A percentile compares a stretch with the other conserved stretches of the same genome.
These are phyloP conservation scores for Apodospora peruviana DNA, from an alignment of 495 filamentous ascomycete species.

Conservation along the genomic window DNA sequence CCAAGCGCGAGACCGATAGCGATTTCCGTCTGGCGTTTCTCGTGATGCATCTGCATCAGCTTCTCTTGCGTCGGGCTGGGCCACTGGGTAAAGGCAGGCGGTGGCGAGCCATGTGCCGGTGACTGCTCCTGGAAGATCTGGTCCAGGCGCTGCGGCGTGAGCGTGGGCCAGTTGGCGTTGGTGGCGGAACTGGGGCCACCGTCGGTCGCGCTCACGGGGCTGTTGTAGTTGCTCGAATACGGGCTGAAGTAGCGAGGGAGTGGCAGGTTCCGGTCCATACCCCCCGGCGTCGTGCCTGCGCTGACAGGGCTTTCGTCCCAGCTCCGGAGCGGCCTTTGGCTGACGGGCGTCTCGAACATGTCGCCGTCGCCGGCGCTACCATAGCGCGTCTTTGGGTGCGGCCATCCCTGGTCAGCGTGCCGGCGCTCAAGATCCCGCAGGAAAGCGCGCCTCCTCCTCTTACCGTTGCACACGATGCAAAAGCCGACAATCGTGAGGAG, in stretches of 20 bases:
- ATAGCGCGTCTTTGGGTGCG: constrained; percentile 24
- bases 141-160: constrained; percentile 15
- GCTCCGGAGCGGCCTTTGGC: constrained; percentile 39
- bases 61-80: constrained; percentile 24
- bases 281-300: constrained; percentile 25
- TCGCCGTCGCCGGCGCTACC: constrained; percentile 20
- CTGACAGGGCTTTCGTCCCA: constrained; percentile 44
- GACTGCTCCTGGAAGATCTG: constrained; percentile 15
- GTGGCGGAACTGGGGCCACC: constrained; percentile 22
- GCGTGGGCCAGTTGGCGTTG: constrained; percentile 19
- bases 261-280: constrained; percentile 6
- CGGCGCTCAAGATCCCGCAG: constrained; percentile 31
- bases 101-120: constrained; percentile 10
- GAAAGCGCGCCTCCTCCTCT: constrained; percentile 39
- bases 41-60: constrained; percentile 18
- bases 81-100: constrained; percentile 26
- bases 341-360: constrained; percentile 44
- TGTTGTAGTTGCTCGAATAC: constrained; percentile 41
- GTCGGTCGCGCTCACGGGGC: constrained; percentile 37
- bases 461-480: constrained; percentile 44
- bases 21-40: constrained; percentile 20
- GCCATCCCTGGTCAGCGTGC: constrained; percentile 33
- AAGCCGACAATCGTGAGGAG: constrained; percentile 37
- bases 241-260: constrained; percentile 45
- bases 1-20: constrained; percentile 32